These are phyloP conservation scores for Irpex lacteus DNA, from an alignment of 1,284 basidiomycete genomes.

Conservation along the genomic window DNA sequence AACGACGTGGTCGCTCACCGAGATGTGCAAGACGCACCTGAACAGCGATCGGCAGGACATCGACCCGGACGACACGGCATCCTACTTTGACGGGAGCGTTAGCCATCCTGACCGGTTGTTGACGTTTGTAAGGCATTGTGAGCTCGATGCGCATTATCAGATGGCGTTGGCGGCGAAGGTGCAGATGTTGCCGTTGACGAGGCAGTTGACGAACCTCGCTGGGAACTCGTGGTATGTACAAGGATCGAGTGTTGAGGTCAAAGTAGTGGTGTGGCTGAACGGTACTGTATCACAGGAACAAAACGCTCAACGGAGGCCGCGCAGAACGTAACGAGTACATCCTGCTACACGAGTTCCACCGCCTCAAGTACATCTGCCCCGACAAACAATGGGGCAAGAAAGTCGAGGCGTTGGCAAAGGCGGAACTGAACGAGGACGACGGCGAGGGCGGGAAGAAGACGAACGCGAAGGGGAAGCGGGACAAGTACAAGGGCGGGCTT, in stretches of 20 bases:
- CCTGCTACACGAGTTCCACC: constrained; percentile 96
- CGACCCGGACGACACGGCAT: constrained; percentile 92
- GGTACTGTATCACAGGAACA: constrained; percentile 61
- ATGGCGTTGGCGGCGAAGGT: constrained; percentile 94
- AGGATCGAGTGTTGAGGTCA: not conserved
- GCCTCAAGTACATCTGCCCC: constrained; percentile 93
- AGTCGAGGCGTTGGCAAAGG: constrained; percentile 50
- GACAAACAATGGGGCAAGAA: constrained; percentile 91
- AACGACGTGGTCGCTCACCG: constrained; percentile 96
- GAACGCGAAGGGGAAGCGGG: constrained; percentile 69
- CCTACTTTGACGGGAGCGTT: constrained; percentile 86
- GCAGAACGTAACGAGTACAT: constrained; percentile 99
- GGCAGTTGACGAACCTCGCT: constrained; percentile 95
- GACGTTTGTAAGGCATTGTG: constrained; percentile 89
- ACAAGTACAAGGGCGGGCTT: constrained; percentile 98
- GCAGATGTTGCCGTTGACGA: constrained; percentile 86
- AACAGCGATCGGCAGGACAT: constrained; percentile 87
- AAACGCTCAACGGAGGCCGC: constrained; percentile 92
- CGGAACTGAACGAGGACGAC: constrained; percentile 56
- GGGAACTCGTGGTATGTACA: constrained; percentile 88
- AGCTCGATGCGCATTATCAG: constrained; percentile 92
- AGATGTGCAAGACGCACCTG: constrained; percentile 93
- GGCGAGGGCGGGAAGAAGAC: constrained; percentile 41
- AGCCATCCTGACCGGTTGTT: constrained; percentile 78
- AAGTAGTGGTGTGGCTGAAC: not conserved